Evolutionary conservation across 2,329 filamentous ascomycete genomes (phyloP), one percentile per base, ranked within the genome.

Genomic region (Penicillium brevicompactum): DNA sequence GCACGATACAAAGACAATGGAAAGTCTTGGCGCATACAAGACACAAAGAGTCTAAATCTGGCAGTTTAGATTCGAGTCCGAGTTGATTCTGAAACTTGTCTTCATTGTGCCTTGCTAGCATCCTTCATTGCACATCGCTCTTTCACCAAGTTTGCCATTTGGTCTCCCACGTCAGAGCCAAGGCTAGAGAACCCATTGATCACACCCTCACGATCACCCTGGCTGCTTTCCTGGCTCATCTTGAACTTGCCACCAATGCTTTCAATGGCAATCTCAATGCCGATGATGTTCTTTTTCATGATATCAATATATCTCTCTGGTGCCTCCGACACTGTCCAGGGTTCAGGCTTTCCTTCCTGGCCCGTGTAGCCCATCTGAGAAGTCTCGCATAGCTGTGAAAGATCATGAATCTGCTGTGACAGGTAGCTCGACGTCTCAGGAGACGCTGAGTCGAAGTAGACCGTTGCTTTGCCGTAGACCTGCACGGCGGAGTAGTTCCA

Each of bases 401-500:
- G 69, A 53, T 84, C 84, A 1, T 73, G 60, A 2, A 87, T 72
- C 64, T 87, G 84, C 44, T 66, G 72, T 0, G 70, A 57, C 9
- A 89, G 68, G 51, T 83, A 88, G 0, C 58, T 56, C 0, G 67
- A 64, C 0, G 83, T 82, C 21, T 79, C 76, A 0, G 72, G 63
- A 0, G 77, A 67, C 44, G 76, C 76, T 5, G 79, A 64, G 53
- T 88, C 81, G 53, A 73, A 80, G 59, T 80, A 83, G 4, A 88
- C 70, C 0, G 58, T 81, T 1, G 82, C 82, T 1, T 70, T 78
- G 1, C 87, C 87, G 61, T 88, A 88, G 0, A 77, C 84, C 70
- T 89, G 84, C 0, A 79, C 85, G 0, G 86, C 85, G 0, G 83
- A 76, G 62, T 88, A 88, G 69, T 89, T 85, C 86, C 86, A 88